Percentiles rank a stretch among this genome's conserved stretches.
phyloP scores from a whole-genome alignment of 2,329 filamentous ascomycete genomes.

The Dactylonectria estremocensis region DNA sequence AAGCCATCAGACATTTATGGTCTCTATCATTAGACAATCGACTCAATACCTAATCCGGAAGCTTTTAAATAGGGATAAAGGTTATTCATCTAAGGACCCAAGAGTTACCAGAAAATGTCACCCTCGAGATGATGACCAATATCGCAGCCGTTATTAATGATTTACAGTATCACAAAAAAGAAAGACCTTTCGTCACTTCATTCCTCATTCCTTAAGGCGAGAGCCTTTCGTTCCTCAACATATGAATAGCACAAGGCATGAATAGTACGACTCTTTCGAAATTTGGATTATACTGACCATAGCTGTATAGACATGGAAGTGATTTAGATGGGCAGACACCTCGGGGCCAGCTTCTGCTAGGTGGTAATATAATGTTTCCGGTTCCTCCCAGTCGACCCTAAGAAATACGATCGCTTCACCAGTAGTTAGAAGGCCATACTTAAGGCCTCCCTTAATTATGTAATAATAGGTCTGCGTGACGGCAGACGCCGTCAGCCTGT shows the following conservation, averaged over 20 bases:
- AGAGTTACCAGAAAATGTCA: no score
- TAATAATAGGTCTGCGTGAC: slow-evolving; percentile 65
- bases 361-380: slow-evolving; percentile 20
- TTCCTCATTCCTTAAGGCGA: no score
- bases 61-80: no score
- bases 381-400: slow-evolving; percentile 27
- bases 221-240: no score
- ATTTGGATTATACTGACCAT: slow-evolving; percentile 27
- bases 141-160: slow-evolving; percentile 6
- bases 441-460: slow-evolving; percentile 63
- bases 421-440: slow-evolving; percentile 57
- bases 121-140: slow-evolving; percentile 3
- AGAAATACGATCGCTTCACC: slow-evolving; percentile 26
- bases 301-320: slow-evolving; percentile 12
- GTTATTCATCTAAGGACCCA: no score
- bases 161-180: slow-evolving; percentile 10
- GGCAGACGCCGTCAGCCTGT: slow-evolving; percentile 58
- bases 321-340: slow-evolving; percentile 9
- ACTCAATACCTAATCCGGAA: no score
- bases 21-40: no score
- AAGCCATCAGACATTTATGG: no score
- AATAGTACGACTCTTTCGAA: no score
- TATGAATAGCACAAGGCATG: no score
- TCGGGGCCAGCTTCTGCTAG: slow-evolving; percentile 16
- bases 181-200: no score